These are phyloP conservation scores for Pseudonitzschia delicatissima DNA, from an alignment of 108 stramenopile species.

Conservation along the genomic window DNA sequence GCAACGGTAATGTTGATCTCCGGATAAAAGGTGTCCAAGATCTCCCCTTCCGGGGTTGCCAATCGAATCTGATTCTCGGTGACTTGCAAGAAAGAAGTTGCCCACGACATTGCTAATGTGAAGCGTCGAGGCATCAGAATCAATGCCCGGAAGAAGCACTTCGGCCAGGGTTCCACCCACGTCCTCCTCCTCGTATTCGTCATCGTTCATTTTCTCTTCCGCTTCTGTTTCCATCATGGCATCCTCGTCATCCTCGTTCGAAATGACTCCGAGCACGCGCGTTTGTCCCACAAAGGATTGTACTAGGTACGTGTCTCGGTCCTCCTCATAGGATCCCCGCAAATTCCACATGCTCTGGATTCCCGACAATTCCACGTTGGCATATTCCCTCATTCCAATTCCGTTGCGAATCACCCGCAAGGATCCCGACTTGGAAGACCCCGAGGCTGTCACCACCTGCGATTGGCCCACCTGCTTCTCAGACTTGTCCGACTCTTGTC, in stretches of 20 bases:
- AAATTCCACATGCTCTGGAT: slow-evolving; percentile 95
- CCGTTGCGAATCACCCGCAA: slow-evolving; percentile 95
- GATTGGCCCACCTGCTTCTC: slow-evolving; percentile 40
- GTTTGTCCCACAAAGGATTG: slow-evolving; percentile 93
- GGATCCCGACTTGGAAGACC: slow-evolving; percentile 80
- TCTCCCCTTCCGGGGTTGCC: slow-evolving; percentile 21
- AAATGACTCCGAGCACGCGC: slow-evolving; percentile 79
- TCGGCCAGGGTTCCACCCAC: slow-evolving; percentile 68
- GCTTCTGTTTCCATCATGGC: slow-evolving; percentile 53
- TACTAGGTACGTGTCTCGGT: slow-evolving; percentile 86
- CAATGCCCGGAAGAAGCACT: slow-evolving; percentile 72
- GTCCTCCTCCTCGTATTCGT: slow-evolving; percentile 30
- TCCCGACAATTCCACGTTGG: slow-evolving; percentile 88
- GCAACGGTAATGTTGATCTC: slow-evolving; percentile 89
- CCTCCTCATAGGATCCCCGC: slow-evolving; percentile 47
- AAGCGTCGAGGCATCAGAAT: slow-evolving; percentile 53
- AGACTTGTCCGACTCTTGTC: not conserved
- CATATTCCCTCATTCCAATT: slow-evolving; percentile 92
- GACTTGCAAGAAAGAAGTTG: slow-evolving; percentile 75
- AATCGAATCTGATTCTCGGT: slow-evolving; percentile 77
- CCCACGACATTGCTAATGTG: slow-evolving; percentile 64
- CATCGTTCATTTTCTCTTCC: slow-evolving; percentile 27
- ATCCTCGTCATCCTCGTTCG: slow-evolving; percentile 22
- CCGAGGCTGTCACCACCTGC: slow-evolving; percentile 93
- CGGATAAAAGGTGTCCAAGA: slow-evolving; percentile 52